Conservation (phyloP, 2,329 filamentous ascomycete genomes). For the Calonectria naviculata region DNA sequence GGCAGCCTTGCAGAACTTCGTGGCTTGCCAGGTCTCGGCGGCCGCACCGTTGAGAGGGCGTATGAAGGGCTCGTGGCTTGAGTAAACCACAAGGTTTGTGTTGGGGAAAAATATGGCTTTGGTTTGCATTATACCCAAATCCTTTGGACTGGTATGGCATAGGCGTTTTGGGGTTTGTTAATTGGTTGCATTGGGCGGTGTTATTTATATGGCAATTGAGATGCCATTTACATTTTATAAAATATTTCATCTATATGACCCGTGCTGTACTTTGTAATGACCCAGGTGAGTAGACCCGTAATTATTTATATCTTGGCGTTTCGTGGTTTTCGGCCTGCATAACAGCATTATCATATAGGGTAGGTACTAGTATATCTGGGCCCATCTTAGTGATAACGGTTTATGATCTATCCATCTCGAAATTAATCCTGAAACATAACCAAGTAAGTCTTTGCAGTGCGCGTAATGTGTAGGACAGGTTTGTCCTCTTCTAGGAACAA, state of each 20-base stretch:
- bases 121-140: slow-evolving; percentile 37
- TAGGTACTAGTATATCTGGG: no score
- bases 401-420: no score
- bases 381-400: no score
- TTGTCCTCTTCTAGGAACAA: no score
- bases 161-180: slow-evolving; percentile 32
- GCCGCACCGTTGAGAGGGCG: slow-evolving; percentile 66
- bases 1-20: slow-evolving; percentile 63
- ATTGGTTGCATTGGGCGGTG: slow-evolving; percentile 33
- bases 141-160: slow-evolving; percentile 14
- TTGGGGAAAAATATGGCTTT: slow-evolving; percentile 28
- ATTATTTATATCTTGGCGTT: neutral
- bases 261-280: neutral
- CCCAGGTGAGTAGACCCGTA: neutral
- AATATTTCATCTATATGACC: neutral
- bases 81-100: neutral
- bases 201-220: slow-evolving; percentile 17
- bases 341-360: no score
- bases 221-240: slow-evolving; percentile 27
- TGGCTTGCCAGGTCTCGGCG: slow-evolving; percentile 67
- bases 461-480: no score
- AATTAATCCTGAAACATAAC: no score
- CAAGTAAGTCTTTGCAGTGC: no score
- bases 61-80: slow-evolving; percentile 57
- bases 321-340: no score